A percentile compares a stretch with the other conserved stretches of the same genome.
These are phyloP conservation scores for Symbiodinium natans DNA, from an alignment of 73 alveolate species.

Conservation along the genomic window DNA sequence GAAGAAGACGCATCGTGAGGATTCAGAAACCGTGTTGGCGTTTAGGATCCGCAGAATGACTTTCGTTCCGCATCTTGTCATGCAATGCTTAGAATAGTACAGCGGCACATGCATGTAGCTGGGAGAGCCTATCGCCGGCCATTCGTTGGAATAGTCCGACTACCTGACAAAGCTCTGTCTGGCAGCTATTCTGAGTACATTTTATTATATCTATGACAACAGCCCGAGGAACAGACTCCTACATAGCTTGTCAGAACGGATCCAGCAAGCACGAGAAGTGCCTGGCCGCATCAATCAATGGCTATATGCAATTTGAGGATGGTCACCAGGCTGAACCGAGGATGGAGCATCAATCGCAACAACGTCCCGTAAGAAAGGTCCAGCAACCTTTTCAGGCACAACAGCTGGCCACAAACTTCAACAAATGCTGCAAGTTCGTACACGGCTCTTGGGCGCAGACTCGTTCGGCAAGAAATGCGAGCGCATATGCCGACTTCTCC, in stretches of 20 bases:
- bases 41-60: no score
- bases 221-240: background rate
- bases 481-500: constrained; percentile 63
- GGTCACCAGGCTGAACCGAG: no score
- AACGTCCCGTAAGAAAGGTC: constrained; percentile 57
- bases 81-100: no score
- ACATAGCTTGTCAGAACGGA: constrained; percentile 82
- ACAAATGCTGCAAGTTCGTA: background rate
- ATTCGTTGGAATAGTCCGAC: constrained; percentile 67
- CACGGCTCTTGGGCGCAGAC: background rate
- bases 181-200: background rate
- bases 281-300: background rate
- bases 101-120: no score
- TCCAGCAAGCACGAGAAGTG: constrained; percentile 80
- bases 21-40: no score
- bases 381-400: constrained; percentile 16
- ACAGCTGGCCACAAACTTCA: background rate
- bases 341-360: constrained; percentile 56
- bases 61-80: no score
- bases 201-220: background rate
- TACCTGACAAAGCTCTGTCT: background rate
- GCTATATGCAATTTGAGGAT: no score
- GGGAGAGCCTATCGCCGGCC: constrained; percentile 93
- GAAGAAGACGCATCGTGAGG: no score
- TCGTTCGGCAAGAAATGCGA: constrained; percentile 84